Conservation (phyloP, 2,329 filamentous ascomycete species). For the Cryphonectria parasitica region DNA sequence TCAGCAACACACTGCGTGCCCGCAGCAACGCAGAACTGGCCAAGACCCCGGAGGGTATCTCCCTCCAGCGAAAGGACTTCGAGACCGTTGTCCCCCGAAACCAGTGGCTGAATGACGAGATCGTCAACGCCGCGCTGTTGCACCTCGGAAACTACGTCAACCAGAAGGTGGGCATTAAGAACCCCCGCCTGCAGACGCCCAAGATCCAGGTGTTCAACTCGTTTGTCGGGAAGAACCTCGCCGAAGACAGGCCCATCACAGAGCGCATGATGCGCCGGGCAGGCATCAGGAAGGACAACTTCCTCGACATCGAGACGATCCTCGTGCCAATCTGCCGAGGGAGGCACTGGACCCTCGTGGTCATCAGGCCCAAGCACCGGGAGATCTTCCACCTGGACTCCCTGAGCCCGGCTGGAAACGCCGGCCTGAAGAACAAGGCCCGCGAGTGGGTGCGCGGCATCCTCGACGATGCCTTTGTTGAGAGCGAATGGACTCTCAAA, state of each 20-base stretch:
- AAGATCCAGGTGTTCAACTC: slow-evolving; percentile 67
- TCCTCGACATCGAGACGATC: slow-evolving; percentile 68
- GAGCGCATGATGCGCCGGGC: slow-evolving; percentile 60
- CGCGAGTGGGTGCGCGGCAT: slow-evolving; percentile 62
- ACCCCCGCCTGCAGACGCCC: slow-evolving; percentile 52
- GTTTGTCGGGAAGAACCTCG: slow-evolving; percentile 65
- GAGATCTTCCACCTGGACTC: slow-evolving; percentile 74
- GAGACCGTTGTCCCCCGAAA: slow-evolving; percentile 59
- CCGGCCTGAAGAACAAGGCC: slow-evolving; percentile 46
- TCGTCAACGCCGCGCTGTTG: slow-evolving; percentile 69
- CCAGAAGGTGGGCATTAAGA: slow-evolving; percentile 55
- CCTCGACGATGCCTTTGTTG: slow-evolving; percentile 58
- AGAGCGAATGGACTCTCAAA: slow-evolving; percentile 63
- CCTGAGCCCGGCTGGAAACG: slow-evolving; percentile 50
- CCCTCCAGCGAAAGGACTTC: slow-evolving; percentile 63
- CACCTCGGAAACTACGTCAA: slow-evolving; percentile 65
- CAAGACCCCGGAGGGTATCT: slow-evolving; percentile 52
- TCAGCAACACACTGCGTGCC: slow-evolving; percentile 43
- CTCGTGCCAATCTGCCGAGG: slow-evolving; percentile 70
- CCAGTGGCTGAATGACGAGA: slow-evolving; percentile 77
- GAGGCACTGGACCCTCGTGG: slow-evolving; percentile 73
- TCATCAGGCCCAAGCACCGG: slow-evolving; percentile 64
- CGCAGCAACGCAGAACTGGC: slow-evolving; percentile 44
- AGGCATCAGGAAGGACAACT: slow-evolving; percentile 61
- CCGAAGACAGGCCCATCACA: slow-evolving; percentile 50